Base-by-base conservation (phyloP, 768 basidiomycete genomes). In the Trametes gibbosa region DNA sequence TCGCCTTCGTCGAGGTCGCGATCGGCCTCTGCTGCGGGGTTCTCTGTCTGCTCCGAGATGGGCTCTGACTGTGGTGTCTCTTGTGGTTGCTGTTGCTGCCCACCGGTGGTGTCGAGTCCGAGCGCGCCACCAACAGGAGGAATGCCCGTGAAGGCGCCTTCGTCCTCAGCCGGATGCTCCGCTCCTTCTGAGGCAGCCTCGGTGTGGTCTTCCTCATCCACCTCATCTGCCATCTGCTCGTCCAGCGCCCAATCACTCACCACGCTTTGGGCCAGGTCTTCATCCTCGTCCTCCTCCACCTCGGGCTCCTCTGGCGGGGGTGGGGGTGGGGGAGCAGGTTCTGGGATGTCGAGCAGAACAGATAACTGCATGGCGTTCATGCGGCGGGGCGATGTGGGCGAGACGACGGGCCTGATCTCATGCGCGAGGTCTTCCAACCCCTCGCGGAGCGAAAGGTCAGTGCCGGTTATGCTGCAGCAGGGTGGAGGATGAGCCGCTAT, bases 161-260 rank as follows among this genome's bases (percentile, higher is more conserved):
- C 16, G 8, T 27, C 50, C 13, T 16, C n/a, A 25, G 19, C 47
- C 37, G 41, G 24, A 0, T 14, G 48, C n/a, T 50, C 42, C 35
- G 16, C 10, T 10, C 29, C 29, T 10, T 32, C 29, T 10, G 29
- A 32, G 5, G 29, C 29, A 32, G 10, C 29, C 10, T 32, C 29
- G 29, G 10, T 10, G 29, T 4, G 29, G 29, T 32, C 5, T 32
- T 32, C 29, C 5, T 32, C 29, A 8, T 29, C 32, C 34, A 21
- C 50, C 42, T 60, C 59, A 14, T 53, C 51, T 2, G 19, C 17
- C 13, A 25, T n/a, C 29, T 17, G 27, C 17, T 56, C 59, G 41
- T 62, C 61, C 1, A 62, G 37, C 7, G 61, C 61, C 61, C 61
- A 62, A n/a, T 62, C 61, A 42, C 61, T 62, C 14, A 62, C 48